phyloP scores from a whole-genome alignment of 306 rosid species.

The Pterocarpus macrocarpus region DNA sequence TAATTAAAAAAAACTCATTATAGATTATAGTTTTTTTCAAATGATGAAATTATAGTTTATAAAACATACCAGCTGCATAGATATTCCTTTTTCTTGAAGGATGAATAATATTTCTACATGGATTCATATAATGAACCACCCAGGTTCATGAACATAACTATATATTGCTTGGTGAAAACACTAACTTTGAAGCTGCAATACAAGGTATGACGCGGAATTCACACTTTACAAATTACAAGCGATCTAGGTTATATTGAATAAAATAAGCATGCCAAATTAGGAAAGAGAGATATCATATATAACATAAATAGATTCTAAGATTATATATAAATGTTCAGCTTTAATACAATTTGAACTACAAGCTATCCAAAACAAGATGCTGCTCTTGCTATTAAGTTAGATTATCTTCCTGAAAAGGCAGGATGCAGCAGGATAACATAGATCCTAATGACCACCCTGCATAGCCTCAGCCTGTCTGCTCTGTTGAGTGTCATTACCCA shows the following conservation, averaged over 20 bases:
- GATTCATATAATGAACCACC: neutral
- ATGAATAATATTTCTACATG: too few relatives aligned
- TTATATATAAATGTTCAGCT: constrained; percentile 48
- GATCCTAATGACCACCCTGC: constrained; percentile 62
- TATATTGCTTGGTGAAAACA: constrained; percentile 42
- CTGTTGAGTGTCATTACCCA: constrained; percentile 62
- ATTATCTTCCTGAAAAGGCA: constrained; percentile 60
- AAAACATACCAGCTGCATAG: too few relatives aligned
- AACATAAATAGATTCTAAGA: constrained; percentile 61
- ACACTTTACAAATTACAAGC: constrained; percentile 53
- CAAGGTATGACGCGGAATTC: constrained; percentile 49
- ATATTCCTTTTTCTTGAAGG: too few relatives aligned
- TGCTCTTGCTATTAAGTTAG: constrained; percentile 80
- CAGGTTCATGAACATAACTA: constrained; percentile 41
- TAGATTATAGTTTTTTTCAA: too few relatives aligned
- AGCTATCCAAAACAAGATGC: constrained; percentile 60
- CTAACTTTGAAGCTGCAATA: constrained; percentile 48
- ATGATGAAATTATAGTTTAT: too few relatives aligned
- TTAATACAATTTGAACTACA: constrained; percentile 58
- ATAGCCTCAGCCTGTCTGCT: constrained; percentile 59
- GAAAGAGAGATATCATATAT: constrained; percentile 49
- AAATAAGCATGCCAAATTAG: constrained; percentile 45
- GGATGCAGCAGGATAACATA: constrained; percentile 50
- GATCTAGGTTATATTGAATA: constrained; percentile 51
- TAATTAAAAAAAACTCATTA: too few relatives aligned